Percentiles rank a stretch among this genome's conserved stretches.
phyloP scores from a whole-genome alignment of 768 basidiomycete genomes.

The Postia placenta region DNA sequence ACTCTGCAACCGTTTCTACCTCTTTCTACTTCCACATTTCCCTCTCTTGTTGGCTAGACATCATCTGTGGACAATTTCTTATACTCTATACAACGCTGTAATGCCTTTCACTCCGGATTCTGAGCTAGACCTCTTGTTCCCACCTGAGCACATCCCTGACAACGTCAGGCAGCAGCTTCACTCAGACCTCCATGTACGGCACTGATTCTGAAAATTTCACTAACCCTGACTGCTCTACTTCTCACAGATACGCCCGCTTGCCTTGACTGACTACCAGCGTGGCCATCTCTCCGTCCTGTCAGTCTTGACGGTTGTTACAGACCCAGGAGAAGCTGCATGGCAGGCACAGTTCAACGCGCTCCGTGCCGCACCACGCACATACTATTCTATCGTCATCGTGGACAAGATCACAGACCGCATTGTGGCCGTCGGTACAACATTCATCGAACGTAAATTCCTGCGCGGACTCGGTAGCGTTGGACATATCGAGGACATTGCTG shows the following conservation, averaged over 20 bases:
- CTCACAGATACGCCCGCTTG: constrained; percentile 80
- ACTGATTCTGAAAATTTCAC: background rate
- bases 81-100: background rate
- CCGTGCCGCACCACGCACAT: constrained; percentile 50
- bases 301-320: constrained; percentile 64
- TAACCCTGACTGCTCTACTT: background rate
- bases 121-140: constrained; percentile 73
- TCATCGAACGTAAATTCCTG: constrained; percentile 94
- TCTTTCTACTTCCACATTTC: too few relatives aligned
- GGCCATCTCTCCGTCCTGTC: constrained; percentile 81
- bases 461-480: constrained; percentile 81
- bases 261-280: constrained; percentile 74
- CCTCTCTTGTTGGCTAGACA: too few relatives aligned
- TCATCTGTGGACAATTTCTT: too few relatives aligned
- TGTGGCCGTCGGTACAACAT: constrained; percentile 76
- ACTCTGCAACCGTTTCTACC: too few relatives aligned
- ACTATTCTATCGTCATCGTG: constrained; percentile 84
- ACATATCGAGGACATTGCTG: constrained; percentile 98
- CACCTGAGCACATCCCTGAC: constrained; percentile 60
- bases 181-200: constrained; percentile 57
- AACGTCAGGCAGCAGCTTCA: constrained; percentile 58
- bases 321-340: constrained; percentile 66
- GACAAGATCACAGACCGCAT: constrained; percentile 69
- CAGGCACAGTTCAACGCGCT: constrained; percentile 58
- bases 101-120: constrained; percentile 55